Conservation (phyloP, 768 basidiomycete genomes). For the Dacryopinax primogenitus region DNA sequence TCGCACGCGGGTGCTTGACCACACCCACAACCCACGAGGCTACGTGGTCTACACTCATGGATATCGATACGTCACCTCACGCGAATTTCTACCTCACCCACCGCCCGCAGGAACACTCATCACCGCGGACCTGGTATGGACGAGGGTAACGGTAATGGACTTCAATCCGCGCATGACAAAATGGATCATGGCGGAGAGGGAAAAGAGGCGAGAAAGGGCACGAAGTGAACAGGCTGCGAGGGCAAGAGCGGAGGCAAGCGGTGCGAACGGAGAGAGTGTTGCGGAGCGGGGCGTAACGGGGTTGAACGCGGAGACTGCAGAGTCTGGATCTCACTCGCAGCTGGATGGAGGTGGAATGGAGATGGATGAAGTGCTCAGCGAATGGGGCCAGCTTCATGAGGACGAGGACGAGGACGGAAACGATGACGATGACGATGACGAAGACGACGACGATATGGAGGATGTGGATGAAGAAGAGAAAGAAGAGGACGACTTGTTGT, state of each 20-base stretch:
- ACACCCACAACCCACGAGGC: not conserved
- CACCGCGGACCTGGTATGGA: not conserved
- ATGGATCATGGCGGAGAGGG: not conserved
- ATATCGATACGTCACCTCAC: not conserved
- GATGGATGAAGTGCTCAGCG: too few species aligned
- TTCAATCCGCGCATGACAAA: not conserved
- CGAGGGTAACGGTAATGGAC: not conserved
- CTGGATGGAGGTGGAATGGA: too few species aligned
- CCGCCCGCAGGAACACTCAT: not conserved
- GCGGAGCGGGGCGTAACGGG: too few species aligned
- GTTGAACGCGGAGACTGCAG: too few species aligned
- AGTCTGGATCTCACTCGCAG: too few species aligned
- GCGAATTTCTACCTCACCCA: not conserved
- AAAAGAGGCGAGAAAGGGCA: not conserved
- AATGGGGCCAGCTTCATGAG: too few species aligned
- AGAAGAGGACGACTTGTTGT: too few species aligned
- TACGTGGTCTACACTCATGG: not conserved
- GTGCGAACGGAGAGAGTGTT: not conserved
- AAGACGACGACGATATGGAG: too few species aligned
- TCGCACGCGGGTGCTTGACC: not conserved
- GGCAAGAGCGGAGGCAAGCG: not conserved
- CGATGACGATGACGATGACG: too few species aligned
- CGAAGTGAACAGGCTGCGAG: not conserved
- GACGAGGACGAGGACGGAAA: too few species aligned
- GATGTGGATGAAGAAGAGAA: too few species aligned